Conservation (phyloP, 306 rosid genomes). For the Cicer cuneatum region DNA sequence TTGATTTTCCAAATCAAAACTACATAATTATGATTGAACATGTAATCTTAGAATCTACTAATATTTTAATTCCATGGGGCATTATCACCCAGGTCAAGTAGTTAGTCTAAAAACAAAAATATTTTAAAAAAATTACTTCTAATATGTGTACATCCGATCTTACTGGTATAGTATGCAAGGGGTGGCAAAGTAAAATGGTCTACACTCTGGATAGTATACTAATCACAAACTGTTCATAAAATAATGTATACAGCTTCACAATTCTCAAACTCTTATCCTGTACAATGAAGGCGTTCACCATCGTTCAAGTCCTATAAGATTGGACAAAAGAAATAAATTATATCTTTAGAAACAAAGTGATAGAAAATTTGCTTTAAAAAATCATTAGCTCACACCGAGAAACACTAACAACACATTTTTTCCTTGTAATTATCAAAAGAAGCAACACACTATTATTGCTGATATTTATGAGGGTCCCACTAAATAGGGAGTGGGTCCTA, state of each 20-base stretch:
- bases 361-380: constrained; percentile 31
- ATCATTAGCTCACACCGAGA: constrained; percentile 10
- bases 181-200: constrained; percentile 30
- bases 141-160: constrained; percentile 8
- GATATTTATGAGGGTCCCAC: neutral
- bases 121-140: neutral
- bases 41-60: constrained; percentile 21
- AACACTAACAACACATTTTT: neutral
- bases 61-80: constrained; percentile 12
- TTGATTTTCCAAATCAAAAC: neutral
- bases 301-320: constrained; percentile 39
- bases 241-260: constrained; percentile 33
- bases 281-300: constrained; percentile 47
- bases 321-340: constrained; percentile 32
- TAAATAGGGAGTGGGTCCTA: neutral
- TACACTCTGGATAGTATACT: neutral
- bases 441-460: neutral
- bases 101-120: neutral
- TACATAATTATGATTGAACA: neutral
- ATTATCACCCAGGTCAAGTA: neutral
- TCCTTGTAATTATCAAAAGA: neutral
- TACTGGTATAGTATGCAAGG: constrained; percentile 9
- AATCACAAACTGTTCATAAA: constrained; percentile 37
- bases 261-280: constrained; percentile 39
- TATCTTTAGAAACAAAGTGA: constrained; percentile 10